Evolutionary conservation across 2,329 filamentous ascomycete species (phyloP), one percentile per base, ranked within the genome.

Genomic region (Corinectria fuckeliana): DNA sequence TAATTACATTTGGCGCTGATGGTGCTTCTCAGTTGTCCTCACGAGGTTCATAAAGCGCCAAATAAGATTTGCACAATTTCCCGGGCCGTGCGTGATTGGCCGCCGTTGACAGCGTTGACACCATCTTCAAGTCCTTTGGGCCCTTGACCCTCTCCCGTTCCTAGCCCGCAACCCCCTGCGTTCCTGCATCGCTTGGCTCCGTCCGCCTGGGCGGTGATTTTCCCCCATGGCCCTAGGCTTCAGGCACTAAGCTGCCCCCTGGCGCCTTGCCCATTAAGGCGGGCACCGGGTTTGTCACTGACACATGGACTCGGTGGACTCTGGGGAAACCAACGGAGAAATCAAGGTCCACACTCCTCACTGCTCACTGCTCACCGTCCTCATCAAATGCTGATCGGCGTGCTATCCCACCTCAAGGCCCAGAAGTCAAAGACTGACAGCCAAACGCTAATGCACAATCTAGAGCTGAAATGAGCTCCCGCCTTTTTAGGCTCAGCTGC

Each of bases 41-140:
- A 36, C 32, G 32, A 16, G 34, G 57, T 63, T 53, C 60, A 64
- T 44, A 65, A 47, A 56, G 50, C 18, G 38, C 50, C 54, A 60
- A 61, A 58, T 68, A 69, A 72, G 62, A 73, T 72, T 72, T 72
- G 69, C 63, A 70, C 60, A 71, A 72, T 71, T 62, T 72, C 69
- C 64, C 50, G 50, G 50, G 38, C 32, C 38, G 20, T 18, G 23
- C 28, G 11, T 55, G 59, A 66, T 65, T 65, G 62, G 62, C 44
- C 38, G 20, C 48, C 23, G 18, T 14, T 52, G 55, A 23, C 61
- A 56, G 42, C 23, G 18, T 14, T 52, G 55, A 23, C 61, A 56
- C 49, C 48, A 45, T 41, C 32, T 34, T 41, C 47, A 39, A 56
- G 57, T 44, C 23, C 44, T 56, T 50, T 56, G 62, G 63, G 57